phyloP scores from a whole-genome alignment of 768 basidiomycete genomes.

The Kwoniella bestiolae region DNA sequence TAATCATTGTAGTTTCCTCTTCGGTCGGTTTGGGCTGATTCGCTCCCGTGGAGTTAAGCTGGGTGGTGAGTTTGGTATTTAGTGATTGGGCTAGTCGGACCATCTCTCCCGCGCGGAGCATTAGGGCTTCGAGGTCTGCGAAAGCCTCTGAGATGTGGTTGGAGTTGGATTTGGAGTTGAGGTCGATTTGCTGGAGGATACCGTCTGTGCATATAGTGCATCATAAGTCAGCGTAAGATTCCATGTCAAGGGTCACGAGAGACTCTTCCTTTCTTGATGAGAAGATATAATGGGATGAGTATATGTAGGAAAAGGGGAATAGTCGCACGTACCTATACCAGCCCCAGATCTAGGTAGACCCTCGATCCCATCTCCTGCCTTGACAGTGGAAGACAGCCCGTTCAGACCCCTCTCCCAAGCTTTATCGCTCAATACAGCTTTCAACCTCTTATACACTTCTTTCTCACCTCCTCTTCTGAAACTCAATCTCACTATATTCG shows the following conservation, averaged over 20 bases:
- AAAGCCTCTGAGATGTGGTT: constrained; percentile 75
- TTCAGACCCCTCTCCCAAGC: constrained; percentile 69
- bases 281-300: no score
- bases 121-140: constrained; percentile 84
- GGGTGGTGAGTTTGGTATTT: constrained; percentile 74
- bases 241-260: no score
- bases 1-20: constrained; percentile 72
- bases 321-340: constrained; percentile 61
- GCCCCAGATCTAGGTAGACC: constrained; percentile 19
- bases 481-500: constrained; percentile 71
- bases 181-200: constrained; percentile 76
- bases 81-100: constrained; percentile 85
- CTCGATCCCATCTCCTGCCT: background rate
- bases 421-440: constrained; percentile 70
- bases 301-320: no score
- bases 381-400: background rate
- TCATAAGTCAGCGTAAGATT: background rate
- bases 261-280: no score
- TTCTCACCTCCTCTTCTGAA: constrained; percentile 91
- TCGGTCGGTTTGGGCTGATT: constrained; percentile 5
- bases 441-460: constrained; percentile 75
- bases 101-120: constrained; percentile 91
- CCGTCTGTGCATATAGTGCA: constrained; percentile 68
- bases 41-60: constrained; percentile 40
- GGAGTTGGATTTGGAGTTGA: constrained; percentile 67